A percentile compares a stretch with the other conserved stretches of the same genome.
Evolutionary conservation across 805 yeast genomes (phyloP).

Genomic region (Candida krabiensis): DNA sequence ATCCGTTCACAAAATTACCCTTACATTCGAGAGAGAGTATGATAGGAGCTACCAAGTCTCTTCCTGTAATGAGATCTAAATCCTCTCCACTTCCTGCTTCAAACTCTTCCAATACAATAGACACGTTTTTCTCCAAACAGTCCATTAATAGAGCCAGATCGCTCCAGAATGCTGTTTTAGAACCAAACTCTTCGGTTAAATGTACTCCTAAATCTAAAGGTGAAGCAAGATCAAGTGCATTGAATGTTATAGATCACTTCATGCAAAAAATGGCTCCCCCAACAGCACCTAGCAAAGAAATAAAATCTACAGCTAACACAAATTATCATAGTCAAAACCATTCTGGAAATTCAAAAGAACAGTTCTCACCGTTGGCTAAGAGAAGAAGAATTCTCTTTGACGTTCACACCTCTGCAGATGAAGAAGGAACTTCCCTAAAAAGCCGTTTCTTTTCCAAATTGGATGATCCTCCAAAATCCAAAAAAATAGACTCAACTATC

Average conservation of each 20-base stretch:
- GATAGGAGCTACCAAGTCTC: constrained; percentile 11
- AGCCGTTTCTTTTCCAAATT: constrained; percentile 21
- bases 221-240: constrained; percentile 16
- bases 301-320: neutral
- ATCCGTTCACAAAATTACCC: constrained; percentile 58
- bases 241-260: constrained; percentile 24
- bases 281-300: neutral
- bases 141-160: constrained; percentile 1
- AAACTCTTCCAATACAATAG: constrained; percentile 3
- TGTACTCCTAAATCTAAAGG: neutral
- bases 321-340: neutral
- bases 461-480: neutral
- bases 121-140: constrained; percentile 2
- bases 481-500: constrained; percentile 1
- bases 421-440: too few species aligned
- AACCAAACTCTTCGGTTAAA: neutral
- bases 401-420: too few species aligned
- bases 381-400: constrained; percentile 26
- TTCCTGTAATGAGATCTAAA: neutral
- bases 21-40: constrained; percentile 49
- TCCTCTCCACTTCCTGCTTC: constrained; percentile 1
- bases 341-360: neutral
- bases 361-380: constrained; percentile 25
- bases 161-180: neutral
- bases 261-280: constrained; percentile 11